phyloP scores from a whole-genome alignment of 2,329 filamentous ascomycete genomes.

The Amylocarpus encephaloides region DNA sequence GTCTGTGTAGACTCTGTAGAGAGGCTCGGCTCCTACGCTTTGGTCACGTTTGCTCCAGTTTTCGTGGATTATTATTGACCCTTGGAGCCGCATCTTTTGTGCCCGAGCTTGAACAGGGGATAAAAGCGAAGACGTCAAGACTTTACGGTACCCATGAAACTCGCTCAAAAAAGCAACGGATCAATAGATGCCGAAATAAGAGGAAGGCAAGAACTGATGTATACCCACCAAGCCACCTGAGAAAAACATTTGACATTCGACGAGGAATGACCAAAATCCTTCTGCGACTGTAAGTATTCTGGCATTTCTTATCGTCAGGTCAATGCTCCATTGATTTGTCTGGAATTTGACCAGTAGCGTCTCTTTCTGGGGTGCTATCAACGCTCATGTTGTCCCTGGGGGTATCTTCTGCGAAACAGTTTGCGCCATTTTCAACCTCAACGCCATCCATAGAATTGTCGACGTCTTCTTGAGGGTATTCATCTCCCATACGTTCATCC shows the following conservation, averaged over 20 bases:
- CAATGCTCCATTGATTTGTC: constrained; percentile 19
- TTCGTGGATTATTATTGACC: too few relatives aligned
- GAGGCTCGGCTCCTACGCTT: too few relatives aligned
- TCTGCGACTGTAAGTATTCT: not conserved
- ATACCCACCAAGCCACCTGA: not conserved
- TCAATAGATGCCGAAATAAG: not conserved
- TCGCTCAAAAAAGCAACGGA: too few relatives aligned
- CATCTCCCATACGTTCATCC: constrained; percentile 3
- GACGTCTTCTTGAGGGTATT: constrained; percentile 1
- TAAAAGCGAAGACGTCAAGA: too few relatives aligned
- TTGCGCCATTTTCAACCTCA: constrained; percentile 15
- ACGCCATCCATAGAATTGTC: constrained; percentile 11
- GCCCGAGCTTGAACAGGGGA: too few relatives aligned
- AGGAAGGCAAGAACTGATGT: not conserved
- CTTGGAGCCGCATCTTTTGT: too few relatives aligned
- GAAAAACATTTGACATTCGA: too few relatives aligned
- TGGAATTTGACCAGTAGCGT: constrained; percentile 6
- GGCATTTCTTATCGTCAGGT: not conserved
- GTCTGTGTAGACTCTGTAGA: too few relatives aligned
- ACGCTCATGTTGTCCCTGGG: constrained; percentile 18
- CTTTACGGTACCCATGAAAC: too few relatives aligned
- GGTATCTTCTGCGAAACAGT: constrained; percentile 21
- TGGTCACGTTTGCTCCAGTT: too few relatives aligned
- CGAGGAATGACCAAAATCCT: too few relatives aligned
- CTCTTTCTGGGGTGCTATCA: constrained; percentile 5